Evolutionary conservation across 2,329 filamentous ascomycete species (phyloP).

Genomic region (Alternaria viburni): DNA sequence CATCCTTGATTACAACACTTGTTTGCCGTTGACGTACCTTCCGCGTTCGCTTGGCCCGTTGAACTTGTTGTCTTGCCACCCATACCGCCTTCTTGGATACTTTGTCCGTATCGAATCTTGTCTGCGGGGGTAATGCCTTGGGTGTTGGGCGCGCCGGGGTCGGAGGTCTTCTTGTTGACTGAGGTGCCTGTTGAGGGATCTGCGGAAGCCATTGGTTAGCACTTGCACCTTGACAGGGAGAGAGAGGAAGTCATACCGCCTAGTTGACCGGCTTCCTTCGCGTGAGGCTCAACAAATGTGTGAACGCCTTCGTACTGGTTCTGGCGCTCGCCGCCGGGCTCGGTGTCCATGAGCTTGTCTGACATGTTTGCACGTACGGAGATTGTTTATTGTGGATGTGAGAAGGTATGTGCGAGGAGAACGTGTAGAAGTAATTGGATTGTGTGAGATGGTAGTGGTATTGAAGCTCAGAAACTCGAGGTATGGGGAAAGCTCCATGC

Average conservation of each 20-base stretch:
- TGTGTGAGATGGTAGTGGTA: conserved; percentile 1
- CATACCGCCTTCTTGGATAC: conserved; percentile 62
- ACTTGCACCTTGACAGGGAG: background rate
- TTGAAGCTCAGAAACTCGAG: conserved; percentile 10
- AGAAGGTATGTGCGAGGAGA: background rate
- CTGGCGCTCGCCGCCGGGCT: conserved; percentile 62
- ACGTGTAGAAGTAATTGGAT: background rate
- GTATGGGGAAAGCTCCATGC: conserved; percentile 9
- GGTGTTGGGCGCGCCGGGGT: conserved; percentile 52
- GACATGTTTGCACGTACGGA: conserved; percentile 51
- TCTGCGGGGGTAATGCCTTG: conserved; percentile 50
- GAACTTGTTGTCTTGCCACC: conserved; percentile 58
- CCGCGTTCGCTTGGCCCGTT: conserved; percentile 47
- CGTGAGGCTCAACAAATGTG: conserved; percentile 56
- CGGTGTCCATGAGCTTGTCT: conserved; percentile 63
- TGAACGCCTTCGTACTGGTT: conserved; percentile 67
- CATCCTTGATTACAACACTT: background rate
- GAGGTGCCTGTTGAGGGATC: conserved; percentile 17
- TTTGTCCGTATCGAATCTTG: conserved; percentile 63
- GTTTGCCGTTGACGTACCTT: conserved; percentile 36
- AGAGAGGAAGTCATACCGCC: conserved; percentile 51
- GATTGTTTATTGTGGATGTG: background rate
- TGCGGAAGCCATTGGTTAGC: background rate
- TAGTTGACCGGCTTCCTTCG: conserved; percentile 64
- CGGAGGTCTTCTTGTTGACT: conserved; percentile 21